Percentiles rank a stretch among this genome's conserved stretches.
phyloP scores from a whole-genome alignment of 78 protist genomes.

The Emiliania huxleyi region DNA sequence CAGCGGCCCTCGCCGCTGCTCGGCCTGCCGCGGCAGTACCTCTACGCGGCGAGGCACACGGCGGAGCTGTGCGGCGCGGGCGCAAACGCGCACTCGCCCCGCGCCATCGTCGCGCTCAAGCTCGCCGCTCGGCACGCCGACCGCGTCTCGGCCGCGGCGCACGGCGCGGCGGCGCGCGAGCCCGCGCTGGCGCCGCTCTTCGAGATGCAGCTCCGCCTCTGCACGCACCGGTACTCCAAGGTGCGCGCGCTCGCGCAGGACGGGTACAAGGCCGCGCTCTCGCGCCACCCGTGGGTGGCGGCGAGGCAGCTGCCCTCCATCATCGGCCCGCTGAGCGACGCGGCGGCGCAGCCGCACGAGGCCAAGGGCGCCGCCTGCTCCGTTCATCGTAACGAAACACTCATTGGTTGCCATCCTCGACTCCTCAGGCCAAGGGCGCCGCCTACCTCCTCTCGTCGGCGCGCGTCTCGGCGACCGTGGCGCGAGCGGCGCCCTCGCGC shows the following conservation, averaged over 20 bases:
- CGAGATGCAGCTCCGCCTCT: neutral
- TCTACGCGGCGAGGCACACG: neutral
- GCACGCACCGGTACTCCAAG: neutral
- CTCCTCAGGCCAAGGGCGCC: neutral
- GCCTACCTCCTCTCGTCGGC: neutral
- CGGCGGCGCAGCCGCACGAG: neutral
- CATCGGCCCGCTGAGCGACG: neutral
- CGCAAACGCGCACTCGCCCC: too few species aligned
- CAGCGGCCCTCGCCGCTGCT: neutral
- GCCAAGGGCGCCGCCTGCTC: neutral
- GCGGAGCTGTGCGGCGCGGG: neutral
- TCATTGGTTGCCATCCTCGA: too few species aligned
- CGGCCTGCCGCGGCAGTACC: neutral
- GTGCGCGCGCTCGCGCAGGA: neutral
- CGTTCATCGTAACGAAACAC: too few species aligned
- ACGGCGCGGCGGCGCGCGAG: neutral
- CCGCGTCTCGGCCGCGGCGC: neutral
- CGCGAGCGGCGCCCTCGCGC: too few species aligned
- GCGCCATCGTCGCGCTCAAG: neutral
- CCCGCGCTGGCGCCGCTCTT: neutral
- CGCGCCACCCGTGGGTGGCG: neutral
- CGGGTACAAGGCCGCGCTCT: neutral
- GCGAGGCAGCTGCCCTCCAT: neutral
- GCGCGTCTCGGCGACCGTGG: neutral
- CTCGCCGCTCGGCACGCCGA: neutral